Evolutionary conservation across 2,329 filamentous ascomycete species (phyloP), one percentile per base, ranked within the genome.

Genomic region (Aureobasidium lini): DNA sequence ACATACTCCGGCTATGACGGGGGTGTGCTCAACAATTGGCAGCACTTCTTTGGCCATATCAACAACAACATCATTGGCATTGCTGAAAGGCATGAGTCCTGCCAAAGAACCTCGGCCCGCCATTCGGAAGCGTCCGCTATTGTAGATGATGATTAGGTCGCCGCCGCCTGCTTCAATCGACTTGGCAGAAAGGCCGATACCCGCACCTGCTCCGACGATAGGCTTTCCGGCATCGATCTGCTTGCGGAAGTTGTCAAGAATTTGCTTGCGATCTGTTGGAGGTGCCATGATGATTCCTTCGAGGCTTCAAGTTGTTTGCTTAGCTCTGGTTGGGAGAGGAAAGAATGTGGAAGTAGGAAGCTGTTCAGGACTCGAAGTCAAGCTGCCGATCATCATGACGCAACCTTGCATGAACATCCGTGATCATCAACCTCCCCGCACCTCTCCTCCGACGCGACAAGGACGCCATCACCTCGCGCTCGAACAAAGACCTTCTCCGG

Each of bases 41-140:
- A 89, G 76, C 2, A 89, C 82, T 71, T 89, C 86, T 11, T 74
- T 78, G 0, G 85, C 83, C 85, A 89, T 89, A 36, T 87, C 84
- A 0, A 88, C 72, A 0, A 89, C 85, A 2, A 88, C 80, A 62
- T 85, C 81, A 65, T 89, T 88, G 4, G 86, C 85, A 67, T 88
- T 85, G 4, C 84, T 83, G 67, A 87, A 89, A 0, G 86, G 85
- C 84, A 88, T 87, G 52, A 88, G 71, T 0, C 86, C 86, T 0
- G 86, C 85, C 10, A 89, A 71, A 0, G 84, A 88, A 0, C 86
- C 86, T 43, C 83, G 76, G 0, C 87, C 86, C 0, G 85, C 86
- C 87, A 90, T 89, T 9, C 86, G 82, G 68, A 86, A 89, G 4
- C 86, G 80, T 0, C 86, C 86, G 39, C 82, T 85, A 70, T 89